Base-by-base conservation (phyloP, 306 rosid species). In the Argentina anserina region DNA sequence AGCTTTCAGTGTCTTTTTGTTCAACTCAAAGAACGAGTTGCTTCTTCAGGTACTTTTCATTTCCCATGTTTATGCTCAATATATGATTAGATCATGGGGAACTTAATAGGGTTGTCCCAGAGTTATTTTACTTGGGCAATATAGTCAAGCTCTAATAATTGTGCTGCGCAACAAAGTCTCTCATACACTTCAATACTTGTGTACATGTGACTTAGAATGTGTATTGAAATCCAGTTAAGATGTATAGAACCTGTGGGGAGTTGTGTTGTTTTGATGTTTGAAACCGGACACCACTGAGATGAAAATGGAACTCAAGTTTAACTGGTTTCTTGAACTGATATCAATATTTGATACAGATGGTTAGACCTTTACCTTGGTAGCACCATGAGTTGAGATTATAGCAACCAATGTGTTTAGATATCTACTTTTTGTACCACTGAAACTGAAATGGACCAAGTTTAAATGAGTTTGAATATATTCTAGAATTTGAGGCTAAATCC, bases 1-100 rank as follows among this genome's bases (percentile, higher is more conserved):
- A 68, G 97, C 99, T 79, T 95, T 95, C 84, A 95, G 99, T 53
- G 99, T 95, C 67, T 95, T 95, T 81, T 75, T 95, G 77, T 95
- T 95, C 74, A 95, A 95, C 91, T 78, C 97, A 58, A 95, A 95
- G 80, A 82, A 81, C 63, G 97, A 95, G 85, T 71, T 95, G 84
- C 97, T 95, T 79, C 97, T 95, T 76, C 99, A 95, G 99, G 99
- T 95, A 81, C 23, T 36, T 53, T 29, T 15, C 9, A 14, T 76
- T 45, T 10, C 20, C 71, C 21, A n/a, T 65, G 15, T 33, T 33
- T 29, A 23, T 2, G 64, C 49, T 17, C 31, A 9, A 25, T 17
- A 29, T 67, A 3, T 67, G 9, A 17, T 28, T 46, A 45, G 56
- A 28, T 23, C 1, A 14, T 1, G n/a, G 7, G 46, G 55, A 26